Evolutionary conservation across 2,329 filamentous ascomycete species (phyloP).

Genomic region (Monosporascus cannonballus): DNA sequence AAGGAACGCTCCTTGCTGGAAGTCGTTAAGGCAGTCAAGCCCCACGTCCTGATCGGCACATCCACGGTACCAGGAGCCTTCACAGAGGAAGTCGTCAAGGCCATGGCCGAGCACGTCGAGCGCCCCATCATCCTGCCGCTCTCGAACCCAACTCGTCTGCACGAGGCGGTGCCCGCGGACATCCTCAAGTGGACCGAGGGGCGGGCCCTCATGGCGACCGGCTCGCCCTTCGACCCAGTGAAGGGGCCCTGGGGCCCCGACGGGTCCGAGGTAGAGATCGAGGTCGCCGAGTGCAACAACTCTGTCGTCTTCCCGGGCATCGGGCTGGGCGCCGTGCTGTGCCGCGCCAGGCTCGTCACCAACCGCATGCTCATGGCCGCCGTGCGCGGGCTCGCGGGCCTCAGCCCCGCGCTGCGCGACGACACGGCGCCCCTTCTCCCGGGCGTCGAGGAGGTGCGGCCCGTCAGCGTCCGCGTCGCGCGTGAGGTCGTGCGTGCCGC

Average conservation of each 20-base stretch:
- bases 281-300: constrained; percentile 80
- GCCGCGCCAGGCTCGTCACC: constrained; percentile 59
- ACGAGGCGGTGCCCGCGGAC: constrained; percentile 75
- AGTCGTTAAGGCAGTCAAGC: constrained; percentile 65
- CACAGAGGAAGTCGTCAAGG: constrained; percentile 64
- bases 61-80: constrained; percentile 74
- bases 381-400: constrained; percentile 62
- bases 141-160: constrained; percentile 77
- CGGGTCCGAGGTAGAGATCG: constrained; percentile 37
- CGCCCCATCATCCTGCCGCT: constrained; percentile 76
- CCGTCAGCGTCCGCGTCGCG: constrained; percentile 74
- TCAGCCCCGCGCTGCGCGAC: constrained; percentile 64
- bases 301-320: constrained; percentile 81
- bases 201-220: constrained; percentile 73
- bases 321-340: constrained; percentile 71
- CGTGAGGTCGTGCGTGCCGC: constrained; percentile 68
- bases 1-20: constrained; percentile 54
- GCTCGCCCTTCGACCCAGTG: constrained; percentile 75
- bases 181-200: constrained; percentile 74
- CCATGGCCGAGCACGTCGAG: constrained; percentile 68
- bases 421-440: constrained; percentile 63
- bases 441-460: constrained; percentile 66
- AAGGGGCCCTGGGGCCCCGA: constrained; percentile 48
- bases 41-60: constrained; percentile 78
- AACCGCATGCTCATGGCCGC: constrained; percentile 80